Evolutionary conservation across 768 basidiomycete species (phyloP).

Genomic region (Lentinula edodes): DNA sequence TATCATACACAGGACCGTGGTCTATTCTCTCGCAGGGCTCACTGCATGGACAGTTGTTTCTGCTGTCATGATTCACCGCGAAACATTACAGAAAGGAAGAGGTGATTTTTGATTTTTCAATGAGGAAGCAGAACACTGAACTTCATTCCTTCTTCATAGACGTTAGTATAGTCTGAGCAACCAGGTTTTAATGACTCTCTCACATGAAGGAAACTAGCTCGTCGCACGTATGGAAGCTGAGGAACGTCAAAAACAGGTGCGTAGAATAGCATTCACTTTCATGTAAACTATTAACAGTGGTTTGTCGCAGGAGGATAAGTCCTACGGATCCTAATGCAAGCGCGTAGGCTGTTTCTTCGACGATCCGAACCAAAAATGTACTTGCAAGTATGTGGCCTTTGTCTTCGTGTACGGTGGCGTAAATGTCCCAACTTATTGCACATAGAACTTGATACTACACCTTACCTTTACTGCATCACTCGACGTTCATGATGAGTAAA

Average conservation of each 20-base stretch:
- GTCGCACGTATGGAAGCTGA: constrained; percentile 2
- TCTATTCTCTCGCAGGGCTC: constrained; percentile 46
- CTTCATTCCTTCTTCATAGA: constrained; percentile 1
- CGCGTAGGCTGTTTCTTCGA: background rate
- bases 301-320: background rate
- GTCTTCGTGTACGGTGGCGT: background rate
- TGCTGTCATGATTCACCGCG: constrained; percentile 46
- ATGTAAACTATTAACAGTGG: background rate
- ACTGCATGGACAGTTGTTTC: constrained; percentile 48
- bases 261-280: background rate
- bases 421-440: too few relatives aligned
- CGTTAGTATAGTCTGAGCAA: background rate
- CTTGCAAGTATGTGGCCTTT: background rate
- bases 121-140: constrained; percentile 3
- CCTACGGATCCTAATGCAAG: background rate
- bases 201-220: background rate
- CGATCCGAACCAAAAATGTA: too few relatives aligned
- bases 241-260: constrained; percentile 6
- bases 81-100: constrained; percentile 49
- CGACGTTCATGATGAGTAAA: too few relatives aligned
- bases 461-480: too few relatives aligned
- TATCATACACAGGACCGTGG: constrained; percentile 48
- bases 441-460: too few relatives aligned
- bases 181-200: background rate
- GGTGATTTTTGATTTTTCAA: constrained; percentile 31